phyloP scores from a whole-genome alignment of 106 monocot species.

The Dendrobium chrysotoxum region DNA sequence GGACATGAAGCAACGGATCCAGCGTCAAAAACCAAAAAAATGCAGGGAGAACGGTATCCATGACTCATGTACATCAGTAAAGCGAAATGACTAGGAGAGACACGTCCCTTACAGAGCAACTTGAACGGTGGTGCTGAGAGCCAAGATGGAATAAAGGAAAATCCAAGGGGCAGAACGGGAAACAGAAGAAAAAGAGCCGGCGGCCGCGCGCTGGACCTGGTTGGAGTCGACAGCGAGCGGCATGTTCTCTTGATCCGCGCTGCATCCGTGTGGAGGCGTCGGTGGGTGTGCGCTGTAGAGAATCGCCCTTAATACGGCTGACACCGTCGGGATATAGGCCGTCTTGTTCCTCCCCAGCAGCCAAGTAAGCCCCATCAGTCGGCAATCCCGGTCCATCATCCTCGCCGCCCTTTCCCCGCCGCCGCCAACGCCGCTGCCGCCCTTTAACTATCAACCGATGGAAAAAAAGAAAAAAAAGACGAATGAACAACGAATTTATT shows the following conservation, averaged over 20 bases:
- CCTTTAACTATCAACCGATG: slow-evolving; percentile 33
- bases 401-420: slow-evolving; percentile 27
- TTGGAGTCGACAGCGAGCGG: slow-evolving; percentile 96
- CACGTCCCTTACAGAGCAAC: background rate
- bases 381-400: slow-evolving; percentile 87
- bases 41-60: too few relatives aligned
- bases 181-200: background rate
- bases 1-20: too few relatives aligned
- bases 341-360: slow-evolving; percentile 75
- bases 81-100: background rate
- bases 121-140: background rate
- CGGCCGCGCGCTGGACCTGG: slow-evolving; percentile 52
- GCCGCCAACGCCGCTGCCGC: background rate
- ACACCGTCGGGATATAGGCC: slow-evolving; percentile 79
- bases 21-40: too few relatives aligned
- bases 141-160: background rate
- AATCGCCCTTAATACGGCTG: slow-evolving; percentile 79
- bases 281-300: slow-evolving; percentile 42
- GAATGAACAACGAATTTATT: background rate
- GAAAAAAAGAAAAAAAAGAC: background rate
- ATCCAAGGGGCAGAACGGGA: background rate
- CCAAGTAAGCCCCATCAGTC: slow-evolving; percentile 96
- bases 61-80: too few relatives aligned
- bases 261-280: slow-evolving; percentile 33
- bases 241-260: slow-evolving; percentile 96